Evolutionary conservation across 805 yeast genomes (phyloP).

Genomic region (Diddensiella transvaalensis): DNA sequence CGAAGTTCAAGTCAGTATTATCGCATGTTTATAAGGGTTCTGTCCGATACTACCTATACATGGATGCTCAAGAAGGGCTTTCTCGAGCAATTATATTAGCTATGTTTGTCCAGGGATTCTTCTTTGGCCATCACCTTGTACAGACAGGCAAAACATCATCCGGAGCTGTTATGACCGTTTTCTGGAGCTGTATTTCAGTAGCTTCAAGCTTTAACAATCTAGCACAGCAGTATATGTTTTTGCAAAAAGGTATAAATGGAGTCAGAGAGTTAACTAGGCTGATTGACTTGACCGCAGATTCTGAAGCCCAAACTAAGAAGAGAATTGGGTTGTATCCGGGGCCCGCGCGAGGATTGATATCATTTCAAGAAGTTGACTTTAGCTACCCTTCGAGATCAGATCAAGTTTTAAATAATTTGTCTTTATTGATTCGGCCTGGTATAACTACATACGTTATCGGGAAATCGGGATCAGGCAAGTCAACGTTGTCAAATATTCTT

Average conservation of each 20-base stretch:
- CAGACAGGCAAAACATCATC: constrained; percentile 46
- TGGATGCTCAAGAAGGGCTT: constrained; percentile 54
- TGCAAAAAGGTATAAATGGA: constrained; percentile 75
- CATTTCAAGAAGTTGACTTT: constrained; percentile 47
- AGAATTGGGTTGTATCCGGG: constrained; percentile 26
- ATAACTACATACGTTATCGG: constrained; percentile 69
- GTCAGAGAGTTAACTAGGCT: constrained; percentile 46
- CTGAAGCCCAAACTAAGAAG: constrained; percentile 9
- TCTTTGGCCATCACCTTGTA: constrained; percentile 80
- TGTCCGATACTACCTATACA: constrained; percentile 41
- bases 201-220: constrained; percentile 57
- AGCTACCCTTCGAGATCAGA: constrained; percentile 57
- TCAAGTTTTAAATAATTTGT: constrained; percentile 45
- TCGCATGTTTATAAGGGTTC: constrained; percentile 40
- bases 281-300: constrained; percentile 27
- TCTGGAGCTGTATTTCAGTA: constrained; percentile 74
- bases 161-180: constrained; percentile 74
- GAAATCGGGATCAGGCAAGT: constrained; percentile 89
- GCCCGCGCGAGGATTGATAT: constrained; percentile 41
- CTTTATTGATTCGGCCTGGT: constrained; percentile 44
- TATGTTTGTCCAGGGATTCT: constrained; percentile 88
- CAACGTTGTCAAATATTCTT: constrained; percentile 67
- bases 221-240: constrained; percentile 52
- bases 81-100: constrained; percentile 56
- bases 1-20: constrained; percentile 38